These are phyloP conservation scores for Echinochloa phyllopogon DNA, from an alignment of 176 grass and related monocot genomes.

Conservation along the genomic window DNA sequence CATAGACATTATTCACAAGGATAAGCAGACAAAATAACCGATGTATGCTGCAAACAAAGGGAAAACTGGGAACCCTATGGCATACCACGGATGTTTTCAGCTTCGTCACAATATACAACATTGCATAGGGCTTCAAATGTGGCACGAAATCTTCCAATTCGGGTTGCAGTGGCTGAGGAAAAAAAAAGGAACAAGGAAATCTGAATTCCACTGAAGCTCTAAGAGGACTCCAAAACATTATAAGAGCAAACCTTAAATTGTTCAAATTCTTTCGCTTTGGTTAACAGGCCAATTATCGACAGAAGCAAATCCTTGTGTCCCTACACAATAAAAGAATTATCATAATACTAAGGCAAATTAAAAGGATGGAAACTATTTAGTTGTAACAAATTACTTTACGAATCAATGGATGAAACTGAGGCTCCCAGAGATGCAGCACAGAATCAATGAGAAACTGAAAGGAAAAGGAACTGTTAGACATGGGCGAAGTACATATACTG, in stretches of 20 bases:
- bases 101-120: background rate
- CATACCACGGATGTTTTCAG: conserved; percentile 13
- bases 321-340: conserved; percentile 8
- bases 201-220: background rate
- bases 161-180: background rate
- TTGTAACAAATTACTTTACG: background rate
- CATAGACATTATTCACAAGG: background rate
- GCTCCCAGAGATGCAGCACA: conserved; percentile 20
- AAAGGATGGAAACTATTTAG: background rate
- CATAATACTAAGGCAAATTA: background rate
- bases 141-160: background rate
- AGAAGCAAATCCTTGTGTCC: conserved; percentile 25
- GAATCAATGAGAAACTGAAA: conserved; percentile 1
- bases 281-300: conserved; percentile 14
- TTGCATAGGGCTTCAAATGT: conserved; percentile 37
- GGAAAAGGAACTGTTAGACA: background rate
- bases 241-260: conserved; percentile 4
- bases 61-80: background rate
- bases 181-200: background rate
- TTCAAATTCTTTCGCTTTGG: background rate
- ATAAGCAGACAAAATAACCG: background rate
- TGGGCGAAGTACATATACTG: background rate
- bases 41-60: background rate
- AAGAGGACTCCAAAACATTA: background rate
- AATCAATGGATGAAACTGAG: conserved; percentile 32